Base-by-base conservation (phyloP, 805 yeast species). In the Wickerhamiella slavikovae region DNA sequence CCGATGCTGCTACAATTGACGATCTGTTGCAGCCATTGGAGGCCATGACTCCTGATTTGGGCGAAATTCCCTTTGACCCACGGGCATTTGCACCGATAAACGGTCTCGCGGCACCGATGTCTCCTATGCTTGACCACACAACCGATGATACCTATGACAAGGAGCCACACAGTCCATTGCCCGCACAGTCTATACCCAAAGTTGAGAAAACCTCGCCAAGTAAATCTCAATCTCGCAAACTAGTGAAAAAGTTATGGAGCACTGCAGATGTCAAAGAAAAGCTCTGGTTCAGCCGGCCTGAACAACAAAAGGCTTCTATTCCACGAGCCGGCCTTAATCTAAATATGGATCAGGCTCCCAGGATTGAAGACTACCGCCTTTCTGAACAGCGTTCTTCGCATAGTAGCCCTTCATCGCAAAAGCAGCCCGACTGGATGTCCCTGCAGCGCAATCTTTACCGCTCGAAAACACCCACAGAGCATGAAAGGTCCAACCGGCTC, bases 401-500 rank as follows among this genome's bases (percentile, higher is more conserved):
- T n/a, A 29, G 2, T n/a, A 25, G 11, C 17, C 29, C 13, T 17
- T 21, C 29, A 21, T 8, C 9, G 19, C 27, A 22, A 25, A 18
- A 20, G 20, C 28, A 25, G 27, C 33, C 38, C 18, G 36, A 38
- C 21, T 67, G 75, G 74, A 55, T 68, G 14, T 67, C 64, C 15
- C 57, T 59, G 11, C 60, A 64, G 27, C 53, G 67, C 27, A 83
- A 71, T 39, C 49, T 82, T 30, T 67, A 74, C 46, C 62, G 95
- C 41, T 69, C 82, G 32, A 71, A 69, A 37, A 65, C 91, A 0
- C 52, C 79, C 15, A 65, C 75, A 2, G 55, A 67, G 4, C 62
- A 61, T 31, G 93, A 83, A 36, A 69, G 75, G 35, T 72, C 70
- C 30, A 56, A 61, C 11, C 63, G 96, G 39, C 71, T 76, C 31